Base-by-base conservation (phyloP, 2,329 filamentous ascomycete species). In the Penicillium sp. region DNA sequence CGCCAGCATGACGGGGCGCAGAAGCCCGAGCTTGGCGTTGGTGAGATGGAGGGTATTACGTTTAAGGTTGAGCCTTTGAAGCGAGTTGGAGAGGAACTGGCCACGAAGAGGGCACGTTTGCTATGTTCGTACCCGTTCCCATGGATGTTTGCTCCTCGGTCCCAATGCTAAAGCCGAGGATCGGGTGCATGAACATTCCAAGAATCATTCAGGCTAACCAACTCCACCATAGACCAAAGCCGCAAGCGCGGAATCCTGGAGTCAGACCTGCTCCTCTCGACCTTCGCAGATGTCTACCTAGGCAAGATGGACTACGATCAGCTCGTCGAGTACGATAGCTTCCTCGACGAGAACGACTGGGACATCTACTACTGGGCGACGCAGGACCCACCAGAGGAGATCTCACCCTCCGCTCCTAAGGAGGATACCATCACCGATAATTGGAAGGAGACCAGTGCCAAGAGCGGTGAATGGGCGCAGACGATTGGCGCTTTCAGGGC, bases 321-420 rank as follows among this genome's bases (percentile, higher is more conserved):
- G 70, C 86, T 97, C 65, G 76, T 84, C 66, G 85, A 96, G 75
- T 97, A 94, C 79, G 93, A 97, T 73, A 79, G 83, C 28, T 95
- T 99, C 80, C 86, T 99, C 54, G 94, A 99, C 75, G 94, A 99
- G 78, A 99, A 99, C 76, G 94, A 99, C 79, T 99, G 94, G 94
- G 94, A 99, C 73, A 97, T 99, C 59, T 99, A 99, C 82, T 99
- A 99, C 82, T 99, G 94, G 94, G 91, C 90, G 4, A 99, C 94
- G 16, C 94, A 99, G 75, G 86, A 91, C 65, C 81, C 87, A 6
- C 69, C 70, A 1, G 69, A 74, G 28, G 67, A 60, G 0, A 80
- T 82, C 5, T 82, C 85, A 62, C 80, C 82, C 56, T 75, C 77
- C 28, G 55, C 65, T 25, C 68, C 66, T 46, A 57, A 64, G 4